Conservation (phyloP, 345 rosid species). For the Syzygium aqueum region DNA sequence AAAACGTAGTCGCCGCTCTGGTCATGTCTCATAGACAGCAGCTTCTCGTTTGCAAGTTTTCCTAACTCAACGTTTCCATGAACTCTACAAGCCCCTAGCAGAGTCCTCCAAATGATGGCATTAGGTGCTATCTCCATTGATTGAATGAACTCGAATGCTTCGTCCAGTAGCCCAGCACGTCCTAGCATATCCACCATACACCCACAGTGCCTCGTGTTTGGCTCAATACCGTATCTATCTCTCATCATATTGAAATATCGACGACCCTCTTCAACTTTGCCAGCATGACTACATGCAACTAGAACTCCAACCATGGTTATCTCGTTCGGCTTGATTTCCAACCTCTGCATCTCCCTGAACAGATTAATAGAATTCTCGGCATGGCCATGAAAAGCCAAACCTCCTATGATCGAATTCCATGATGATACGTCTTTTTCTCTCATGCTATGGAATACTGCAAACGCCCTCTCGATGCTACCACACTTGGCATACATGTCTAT, state of each 20-base stretch:
- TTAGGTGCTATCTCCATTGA: constrained; percentile 29
- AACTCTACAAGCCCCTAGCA: constrained; percentile 43
- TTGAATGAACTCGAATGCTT: constrained; percentile 27
- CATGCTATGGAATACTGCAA: constrained; percentile 21
- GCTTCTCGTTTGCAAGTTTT: constrained; percentile 22
- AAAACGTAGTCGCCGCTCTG: constrained; percentile 29
- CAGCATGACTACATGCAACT: constrained; percentile 50
- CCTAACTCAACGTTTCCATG: constrained; percentile 38
- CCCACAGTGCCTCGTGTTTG: constrained; percentile 28
- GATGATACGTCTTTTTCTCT: constrained; percentile 12
- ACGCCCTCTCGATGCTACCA: constrained; percentile 30
- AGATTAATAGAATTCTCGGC: constrained; percentile 27
- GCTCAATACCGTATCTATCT: constrained; percentile 15
- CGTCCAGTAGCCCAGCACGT: constrained; percentile 29
- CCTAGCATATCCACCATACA: constrained; percentile 50
- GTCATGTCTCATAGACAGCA: constrained; percentile 20
- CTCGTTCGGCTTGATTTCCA: constrained; percentile 23
- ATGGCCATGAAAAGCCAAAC: constrained; percentile 39
- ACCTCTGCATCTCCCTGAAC: constrained; percentile 32
- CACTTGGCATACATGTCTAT: constrained; percentile 21
- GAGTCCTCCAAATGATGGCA: constrained; percentile 39
- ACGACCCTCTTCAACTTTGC: constrained; percentile 31
- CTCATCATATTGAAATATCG: constrained; percentile 23
- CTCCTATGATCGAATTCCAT: constrained; percentile 38
- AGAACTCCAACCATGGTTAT: constrained; percentile 27